Evolutionary conservation across 768 basidiomycete genomes (phyloP), one percentile per base, ranked within the genome.

Genomic region (Termitomyces sp.): DNA sequence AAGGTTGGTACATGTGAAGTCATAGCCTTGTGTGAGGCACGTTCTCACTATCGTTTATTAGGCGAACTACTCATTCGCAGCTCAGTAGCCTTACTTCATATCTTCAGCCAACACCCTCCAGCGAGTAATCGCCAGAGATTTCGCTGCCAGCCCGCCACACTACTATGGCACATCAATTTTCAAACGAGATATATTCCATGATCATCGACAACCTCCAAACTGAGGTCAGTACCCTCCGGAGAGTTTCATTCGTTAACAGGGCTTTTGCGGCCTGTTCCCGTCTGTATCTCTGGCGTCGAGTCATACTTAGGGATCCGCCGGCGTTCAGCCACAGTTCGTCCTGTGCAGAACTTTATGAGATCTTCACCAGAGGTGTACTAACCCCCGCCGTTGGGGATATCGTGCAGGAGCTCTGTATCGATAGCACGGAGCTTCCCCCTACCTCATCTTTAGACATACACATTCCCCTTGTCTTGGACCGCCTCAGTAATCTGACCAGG

Each of bases 11-110:
- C 36, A 44, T 43, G 47, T 36, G 53, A 40, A 44, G 23, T 5
- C 30, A 52, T n/a, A 16, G 20, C 53, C 59, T 55, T 60, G 48
- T 23, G 53, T 35, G 38, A 50, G 36, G 59, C 59, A 60, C 59
- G 54, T 60, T 60, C 28, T 60, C 8, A 54, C 43, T 44, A 35
- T 41, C 44, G 23, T 56, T 56, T 55, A 55, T 55, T 46, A 56
- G 33, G 55, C 44, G 20, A 35, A 44, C 12, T 5, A 44, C 26
- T 47, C 13, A 33, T 40, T 55, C 18, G 54, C n/a, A 23, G 16
- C 28, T 47, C 26, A 18, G 44, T 52, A 26, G 16, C 16, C 26
- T 33, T 44, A 5, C 51, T 35, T 44, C 10, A 18, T 30, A 3
- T 40, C 32, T 5, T 43, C 26, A 35, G 9, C 7, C 7, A 23